Conservation (phyloP, 768 basidiomycete species). For the Suillus subalutaceus region DNA sequence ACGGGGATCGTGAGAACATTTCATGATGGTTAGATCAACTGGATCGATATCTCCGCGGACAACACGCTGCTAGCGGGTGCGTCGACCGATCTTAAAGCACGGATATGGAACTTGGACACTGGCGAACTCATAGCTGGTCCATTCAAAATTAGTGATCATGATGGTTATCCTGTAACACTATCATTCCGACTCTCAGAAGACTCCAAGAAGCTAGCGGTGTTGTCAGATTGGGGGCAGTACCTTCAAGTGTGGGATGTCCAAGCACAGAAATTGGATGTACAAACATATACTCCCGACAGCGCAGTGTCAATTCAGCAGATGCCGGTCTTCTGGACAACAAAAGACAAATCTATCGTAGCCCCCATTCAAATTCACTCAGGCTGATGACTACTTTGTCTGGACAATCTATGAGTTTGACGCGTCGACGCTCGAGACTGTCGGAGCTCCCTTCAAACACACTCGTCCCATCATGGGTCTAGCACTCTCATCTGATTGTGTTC, state of each 20-base stretch:
- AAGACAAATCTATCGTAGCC: background rate
- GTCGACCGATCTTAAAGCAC: fast-evolving
- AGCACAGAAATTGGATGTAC: background rate
- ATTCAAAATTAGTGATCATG: background rate
- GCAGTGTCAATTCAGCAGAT: background rate
- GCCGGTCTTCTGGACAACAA: background rate
- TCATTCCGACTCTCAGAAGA: background rate
- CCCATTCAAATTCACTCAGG: background rate
- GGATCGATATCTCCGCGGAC: background rate
- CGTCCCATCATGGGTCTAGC: fast-evolving
- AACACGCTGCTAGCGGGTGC: background rate
- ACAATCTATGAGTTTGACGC: background rate
- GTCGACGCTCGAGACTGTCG: background rate
- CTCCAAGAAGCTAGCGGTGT: background rate
- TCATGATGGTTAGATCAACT: fast-evolving
- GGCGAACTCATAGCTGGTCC: background rate
- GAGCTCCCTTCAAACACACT: background rate
- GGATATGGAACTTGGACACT: background rate
- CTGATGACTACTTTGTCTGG: too few species aligned
- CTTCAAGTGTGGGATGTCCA: background rate
- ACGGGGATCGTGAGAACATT: background rate
- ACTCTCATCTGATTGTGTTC: background rate
- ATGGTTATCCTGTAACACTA: too few species aligned
- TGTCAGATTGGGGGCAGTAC: too few species aligned
- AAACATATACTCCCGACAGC: background rate